Evolutionary conservation across 768 basidiomycete species (phyloP).

Genomic region (Mycena rosella): DNA sequence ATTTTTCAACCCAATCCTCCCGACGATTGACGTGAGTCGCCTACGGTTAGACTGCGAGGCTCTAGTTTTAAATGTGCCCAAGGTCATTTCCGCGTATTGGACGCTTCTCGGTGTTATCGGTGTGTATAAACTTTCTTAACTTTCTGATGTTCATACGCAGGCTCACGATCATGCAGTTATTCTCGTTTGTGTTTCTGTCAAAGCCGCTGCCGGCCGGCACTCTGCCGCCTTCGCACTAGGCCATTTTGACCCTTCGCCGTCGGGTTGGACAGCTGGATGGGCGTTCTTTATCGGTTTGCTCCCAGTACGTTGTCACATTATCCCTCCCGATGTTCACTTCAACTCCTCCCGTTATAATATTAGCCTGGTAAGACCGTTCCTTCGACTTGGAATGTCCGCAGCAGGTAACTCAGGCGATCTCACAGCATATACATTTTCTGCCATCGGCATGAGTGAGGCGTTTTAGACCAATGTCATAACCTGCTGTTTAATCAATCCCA

Average conservation of each 20-base stretch:
- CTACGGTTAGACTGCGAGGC: neutral
- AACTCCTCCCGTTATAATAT: neutral
- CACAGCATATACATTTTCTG: constrained; percentile 67
- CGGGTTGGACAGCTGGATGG: constrained; percentile 78
- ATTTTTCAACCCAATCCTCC: constrained; percentile 66
- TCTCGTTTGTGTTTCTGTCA: constrained; percentile 66
- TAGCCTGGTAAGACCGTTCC: constrained; percentile 47
- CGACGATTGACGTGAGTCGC: constrained; percentile 59
- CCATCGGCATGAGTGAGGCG: constrained; percentile 70
- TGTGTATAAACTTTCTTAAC: no score
- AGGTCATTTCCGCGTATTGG: constrained; percentile 74
- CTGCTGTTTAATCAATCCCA: constrained; percentile 34
- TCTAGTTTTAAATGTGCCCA: constrained; percentile 21
- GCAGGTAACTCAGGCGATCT: neutral
- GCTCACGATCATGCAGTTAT: constrained; percentile 63
- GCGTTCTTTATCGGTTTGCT: constrained; percentile 76
- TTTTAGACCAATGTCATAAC: neutral
- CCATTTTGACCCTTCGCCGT: constrained; percentile 70
- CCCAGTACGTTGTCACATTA: constrained; percentile 53
- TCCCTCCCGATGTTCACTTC: neutral
- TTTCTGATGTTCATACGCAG: no score
- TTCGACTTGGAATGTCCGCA: neutral
- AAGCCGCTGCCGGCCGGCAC: constrained; percentile 67
- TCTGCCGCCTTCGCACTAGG: constrained; percentile 69
- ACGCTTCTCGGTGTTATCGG: constrained; percentile 69